Base-by-base conservation (phyloP, 805 yeast species). In the Saccharomycopsis lassenensis region DNA sequence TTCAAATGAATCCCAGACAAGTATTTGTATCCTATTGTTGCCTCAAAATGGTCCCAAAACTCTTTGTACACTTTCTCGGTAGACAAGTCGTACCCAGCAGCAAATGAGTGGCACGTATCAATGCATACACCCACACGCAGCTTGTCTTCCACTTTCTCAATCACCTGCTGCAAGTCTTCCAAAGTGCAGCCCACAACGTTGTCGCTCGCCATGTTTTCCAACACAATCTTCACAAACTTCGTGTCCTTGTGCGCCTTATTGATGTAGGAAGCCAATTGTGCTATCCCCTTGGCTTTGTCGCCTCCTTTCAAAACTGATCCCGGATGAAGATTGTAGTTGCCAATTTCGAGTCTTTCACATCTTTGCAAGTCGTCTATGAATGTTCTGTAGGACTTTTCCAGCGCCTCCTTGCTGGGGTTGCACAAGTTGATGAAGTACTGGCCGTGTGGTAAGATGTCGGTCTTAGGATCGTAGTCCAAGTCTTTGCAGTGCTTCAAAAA, bases 191-290 rank as follows among this genome's bases (percentile, higher is more conserved):
- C 98, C 28, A 91, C 79, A 42, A 89, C 67, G 44, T 82, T 79
- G 48, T 85, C 93, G 7, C 98, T 98, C 1, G 98, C 95, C 98
- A 91, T 91, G 52, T 89, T 91, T 52, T 91, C 98, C 41, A 91
- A 66, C 8, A 91, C 93, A 29, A 91, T 76, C 50, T 79, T 87
- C 22, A 91, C 97, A 52, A 74, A 78, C 5, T 59, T 49, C 0
- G 98, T 91, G 39, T 73, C 74, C 18, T 58, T 57, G 33, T 82
- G 77, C 4, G 94, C 96, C 31, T 59, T 65, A 55, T 91, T 89
- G 45, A 91, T 77, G 47, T 80, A 79, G 17, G 65, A 63, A 0
- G 97, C 97, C 45, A 91, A 61, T 40, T 75, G 71, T 35, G 58
- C 59, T 25, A 87, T 57, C 1, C 93, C 85, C 14, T 62, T 69